These are phyloP conservation scores for Chlorella sorokiniana DNA, from an alignment of 139 green algal species.

Conservation along the genomic window DNA sequence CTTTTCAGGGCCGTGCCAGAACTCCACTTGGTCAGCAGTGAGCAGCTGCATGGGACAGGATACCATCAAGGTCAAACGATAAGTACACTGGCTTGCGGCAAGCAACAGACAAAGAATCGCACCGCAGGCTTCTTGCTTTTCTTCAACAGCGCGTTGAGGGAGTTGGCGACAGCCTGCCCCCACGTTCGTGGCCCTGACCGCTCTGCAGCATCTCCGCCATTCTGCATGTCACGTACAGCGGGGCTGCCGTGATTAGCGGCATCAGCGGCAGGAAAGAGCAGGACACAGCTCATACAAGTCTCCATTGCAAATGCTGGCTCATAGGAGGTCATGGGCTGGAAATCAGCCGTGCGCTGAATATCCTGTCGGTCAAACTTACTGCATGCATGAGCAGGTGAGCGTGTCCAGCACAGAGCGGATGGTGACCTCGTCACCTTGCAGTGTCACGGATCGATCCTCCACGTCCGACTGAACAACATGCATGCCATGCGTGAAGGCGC, in stretches of 20 bases:
- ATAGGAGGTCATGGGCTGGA: background rate
- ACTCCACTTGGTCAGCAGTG: slow-evolving; percentile 85
- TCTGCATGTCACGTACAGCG: slow-evolving; percentile 43
- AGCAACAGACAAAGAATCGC: background rate
- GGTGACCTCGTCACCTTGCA: slow-evolving; percentile 68
- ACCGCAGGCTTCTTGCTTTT: slow-evolving; percentile 42
- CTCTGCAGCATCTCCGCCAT: slow-evolving; percentile 84
- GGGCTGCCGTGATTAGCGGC: background rate
- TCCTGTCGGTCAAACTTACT: slow-evolving; percentile 47
- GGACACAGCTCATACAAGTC: background rate
- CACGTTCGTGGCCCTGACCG: slow-evolving; percentile 43
- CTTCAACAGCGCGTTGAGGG: slow-evolving; percentile 56
- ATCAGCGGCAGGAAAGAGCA: background rate
- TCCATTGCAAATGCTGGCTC: background rate
- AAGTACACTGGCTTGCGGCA: background rate
- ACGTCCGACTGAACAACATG: slow-evolving; percentile 61
- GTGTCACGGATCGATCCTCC: slow-evolving; percentile 78
- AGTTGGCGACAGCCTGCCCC: slow-evolving; percentile 60
- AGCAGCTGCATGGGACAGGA: slow-evolving; percentile 50
- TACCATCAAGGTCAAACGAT: background rate
- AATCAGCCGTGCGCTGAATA: background rate
- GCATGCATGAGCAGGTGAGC: slow-evolving; percentile 88
- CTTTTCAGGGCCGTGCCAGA: slow-evolving; percentile 85
- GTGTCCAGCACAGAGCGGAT: slow-evolving; percentile 81
- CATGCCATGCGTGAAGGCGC: background rate